Evolutionary conservation across 257 asterid genomes (phyloP).

Genomic region (Scutellaria minor): DNA sequence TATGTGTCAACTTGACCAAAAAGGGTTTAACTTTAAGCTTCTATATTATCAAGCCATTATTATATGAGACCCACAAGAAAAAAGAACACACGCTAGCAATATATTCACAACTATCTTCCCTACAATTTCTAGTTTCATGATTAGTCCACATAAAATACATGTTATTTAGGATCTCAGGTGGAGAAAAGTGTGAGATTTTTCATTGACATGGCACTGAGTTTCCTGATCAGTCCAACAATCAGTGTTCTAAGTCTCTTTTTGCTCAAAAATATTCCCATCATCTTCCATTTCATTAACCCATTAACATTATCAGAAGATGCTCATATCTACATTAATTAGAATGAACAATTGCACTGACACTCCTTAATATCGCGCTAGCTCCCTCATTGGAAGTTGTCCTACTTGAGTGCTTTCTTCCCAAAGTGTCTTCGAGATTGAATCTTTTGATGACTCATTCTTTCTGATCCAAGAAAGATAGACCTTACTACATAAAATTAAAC

Average conservation of each 20-base stretch:
- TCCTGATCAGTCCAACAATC: neutral
- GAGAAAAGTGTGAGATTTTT: slow-evolving; percentile 4
- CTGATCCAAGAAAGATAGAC: slow-evolving; percentile 2
- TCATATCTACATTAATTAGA: neutral
- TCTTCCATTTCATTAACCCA: neutral
- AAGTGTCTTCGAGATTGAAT: neutral
- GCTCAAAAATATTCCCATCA: neutral
- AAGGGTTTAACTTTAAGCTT: slow-evolving; percentile 27
- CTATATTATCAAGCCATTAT: slow-evolving; percentile 20
- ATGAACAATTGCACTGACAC: neutral
- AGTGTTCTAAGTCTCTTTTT: neutral
- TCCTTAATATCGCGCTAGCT: no score
- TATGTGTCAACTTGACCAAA: slow-evolving; percentile 39
- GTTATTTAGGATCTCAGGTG: neutral
- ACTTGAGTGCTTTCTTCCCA: neutral
- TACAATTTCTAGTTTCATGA: neutral
- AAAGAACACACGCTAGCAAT: slow-evolving; percentile 12
- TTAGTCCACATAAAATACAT: slow-evolving; percentile 11
- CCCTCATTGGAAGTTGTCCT: no score
- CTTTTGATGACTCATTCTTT: slow-evolving; percentile 12
- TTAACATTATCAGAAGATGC: neutral
- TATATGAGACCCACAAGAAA: slow-evolving; percentile 21
- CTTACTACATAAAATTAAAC: slow-evolving; percentile 28
- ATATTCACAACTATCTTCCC: slow-evolving; percentile 23
- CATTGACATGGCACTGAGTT: neutral